Base-by-base conservation (phyloP, 371 early-diverging fungal species). In the Neoconidiobolus thromboides region DNA sequence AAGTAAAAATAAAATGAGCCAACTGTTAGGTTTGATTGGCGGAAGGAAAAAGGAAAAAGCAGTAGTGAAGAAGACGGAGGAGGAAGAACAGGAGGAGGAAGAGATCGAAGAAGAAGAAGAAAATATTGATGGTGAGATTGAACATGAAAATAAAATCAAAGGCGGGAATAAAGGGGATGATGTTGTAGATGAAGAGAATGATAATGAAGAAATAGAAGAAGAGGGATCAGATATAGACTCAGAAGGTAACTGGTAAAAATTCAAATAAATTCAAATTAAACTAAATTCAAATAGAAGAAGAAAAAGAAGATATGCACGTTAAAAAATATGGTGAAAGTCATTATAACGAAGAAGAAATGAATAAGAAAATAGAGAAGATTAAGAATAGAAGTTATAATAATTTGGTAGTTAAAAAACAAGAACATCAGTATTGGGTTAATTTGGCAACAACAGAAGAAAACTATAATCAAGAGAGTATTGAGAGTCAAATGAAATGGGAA, bases 291-390 rank as follows among this genome's bases (percentile, higher is more conserved):
- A 42, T 37, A 26, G 40, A 48, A 40, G 61, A 43, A 1, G 63
- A 68, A 7, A 64, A 69, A 48, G 43, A 49, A 55, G 62, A 49
- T 49, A 65, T 61, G 58, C 51, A 65, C 4, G 71, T 64, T 38
- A 69, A 71, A 51, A 14, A 55, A 0, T 75, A 76, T 60, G 73
- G 74, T 61, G 71, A 68, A 1, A 77, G 79, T 56, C 66, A 71
- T 14, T 71, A 71, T 49, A 62, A 73, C 0, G 66, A 12, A 7
- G 44, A 7, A 44, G 44, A 57, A n/a, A 12, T 62, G 75, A 51
- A 76, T 78, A 36, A 71, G 77, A 60, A 74, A 74, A 59, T 68
- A 75, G 49, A 69, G 76, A 67, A 60, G 56, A 26, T 53, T 63
- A 14, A 26, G 26, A 61, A 62, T 2, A 57, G 62, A 3, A 48